Evolutionary conservation across 2,329 filamentous ascomycete species (phyloP), one percentile per base, ranked within the genome.

Genomic region (Nothomitra cinnamomea): DNA sequence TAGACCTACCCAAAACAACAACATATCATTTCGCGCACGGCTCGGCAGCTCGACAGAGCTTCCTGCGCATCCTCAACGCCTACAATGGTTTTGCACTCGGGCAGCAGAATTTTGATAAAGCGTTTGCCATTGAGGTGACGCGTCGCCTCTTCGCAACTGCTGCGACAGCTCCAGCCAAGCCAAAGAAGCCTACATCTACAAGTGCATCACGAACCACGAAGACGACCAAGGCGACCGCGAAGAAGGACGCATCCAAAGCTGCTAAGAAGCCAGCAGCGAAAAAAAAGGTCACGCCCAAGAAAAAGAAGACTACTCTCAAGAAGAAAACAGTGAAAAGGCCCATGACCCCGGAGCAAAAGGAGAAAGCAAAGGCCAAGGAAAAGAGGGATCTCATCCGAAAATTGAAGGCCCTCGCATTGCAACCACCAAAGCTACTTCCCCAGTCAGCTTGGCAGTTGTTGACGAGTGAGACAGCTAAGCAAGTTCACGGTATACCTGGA

Each of bases 341-440:
- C 21, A 61, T 63, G 54, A 60, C 55, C 17, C 57, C 57, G 38
- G 56, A 66, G 50, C 53, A 61, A 53, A 65, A 61, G 51, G 58
- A 63, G 41, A 67, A 64, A 54, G 57, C 60, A 21, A 62, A 63
- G 55, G 60, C 55, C 19, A 59, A 57, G 48, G 56, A 66, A 51
- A 53, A 61, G 54, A 65, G 60, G 51, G 58, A 62, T 10, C 60
- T 60, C 21, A 55, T 66, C 15, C 64, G 62, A 52, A 55, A 63
- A 36, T 62, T 70, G 45, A 69, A 70, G 57, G 56, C 56, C 19
- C 60, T 59, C 38, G 63, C 63, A 5, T 58, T 68, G 35, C 32
- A 58, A 56, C 19, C 51, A 53, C 70, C 71, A 5, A 69, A 69
- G 56, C 54, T 51, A 36, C 60, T 68, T 13, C 61, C 67, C 5